phyloP scores from a whole-genome alignment of 2,329 filamentous ascomycete genomes.

The Fusarium heterosporum region DNA sequence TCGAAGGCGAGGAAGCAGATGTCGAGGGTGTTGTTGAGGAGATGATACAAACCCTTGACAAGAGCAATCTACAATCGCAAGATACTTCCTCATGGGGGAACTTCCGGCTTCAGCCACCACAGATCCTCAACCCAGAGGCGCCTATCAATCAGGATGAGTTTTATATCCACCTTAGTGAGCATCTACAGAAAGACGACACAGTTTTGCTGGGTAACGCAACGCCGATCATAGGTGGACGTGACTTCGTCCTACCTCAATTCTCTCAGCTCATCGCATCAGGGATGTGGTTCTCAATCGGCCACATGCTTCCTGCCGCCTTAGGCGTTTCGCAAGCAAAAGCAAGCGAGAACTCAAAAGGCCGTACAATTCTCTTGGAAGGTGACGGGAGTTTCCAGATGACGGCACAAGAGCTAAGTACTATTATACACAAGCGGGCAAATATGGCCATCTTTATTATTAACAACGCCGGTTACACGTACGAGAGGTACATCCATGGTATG shows the following conservation, averaged over 20 bases:
- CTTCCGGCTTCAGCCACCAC: neutral
- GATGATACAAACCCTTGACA: rapidly evolving
- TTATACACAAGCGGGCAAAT: slow-evolving; percentile 1
- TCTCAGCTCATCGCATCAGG: slow-evolving; percentile 19
- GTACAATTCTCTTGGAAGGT: slow-evolving; percentile 14
- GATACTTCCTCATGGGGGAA: slow-evolving; percentile 1
- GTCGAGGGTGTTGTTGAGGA: neutral
- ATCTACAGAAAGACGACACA: neutral
- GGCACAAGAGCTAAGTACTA: slow-evolving; percentile 11
- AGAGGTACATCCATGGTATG: slow-evolving; percentile 22
- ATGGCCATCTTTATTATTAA: slow-evolving; percentile 6
- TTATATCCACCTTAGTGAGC: neutral
- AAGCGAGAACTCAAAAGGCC: neutral
- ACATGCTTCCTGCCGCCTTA: slow-evolving; percentile 15
- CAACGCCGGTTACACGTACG: slow-evolving; percentile 5
- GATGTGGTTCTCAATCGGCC: slow-evolving; percentile 26
- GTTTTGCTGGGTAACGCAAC: slow-evolving; percentile 17
- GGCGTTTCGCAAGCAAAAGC: slow-evolving; percentile 11
- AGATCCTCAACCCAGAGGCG: neutral
- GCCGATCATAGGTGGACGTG: slow-evolving; percentile 21
- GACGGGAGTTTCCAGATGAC: slow-evolving; percentile 30
- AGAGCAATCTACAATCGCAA: rapidly evolving
- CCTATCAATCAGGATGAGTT: slow-evolving; percentile 13
- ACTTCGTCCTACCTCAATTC: neutral
- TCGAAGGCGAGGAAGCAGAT: neutral